phyloP scores from a whole-genome alignment of 1,284 basidiomycete species.

The Phaffia rhodozyma region DNA sequence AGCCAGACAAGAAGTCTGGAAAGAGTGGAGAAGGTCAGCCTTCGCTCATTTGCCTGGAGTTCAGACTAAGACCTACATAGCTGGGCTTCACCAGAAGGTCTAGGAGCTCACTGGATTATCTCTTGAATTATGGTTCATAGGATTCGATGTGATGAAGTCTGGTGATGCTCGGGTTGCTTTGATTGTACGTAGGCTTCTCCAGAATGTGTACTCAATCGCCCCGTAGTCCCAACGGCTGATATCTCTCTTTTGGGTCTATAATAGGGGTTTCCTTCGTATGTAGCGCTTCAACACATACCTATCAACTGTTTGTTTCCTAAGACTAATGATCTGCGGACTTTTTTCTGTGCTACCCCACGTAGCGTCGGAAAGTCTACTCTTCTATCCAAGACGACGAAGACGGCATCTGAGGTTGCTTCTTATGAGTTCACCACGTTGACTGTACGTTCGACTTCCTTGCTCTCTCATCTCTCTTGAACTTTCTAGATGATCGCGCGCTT shows the following conservation, averaged over 20 bases:
- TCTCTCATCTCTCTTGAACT: not conserved
- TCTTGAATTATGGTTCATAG: not conserved
- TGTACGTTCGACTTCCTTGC: slow-evolving; percentile 36
- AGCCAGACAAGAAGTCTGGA: slow-evolving; percentile 68
- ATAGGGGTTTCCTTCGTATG: not conserved
- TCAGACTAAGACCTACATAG: not conserved
- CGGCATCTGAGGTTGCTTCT: slow-evolving; percentile 73
- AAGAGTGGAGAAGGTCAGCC: slow-evolving; percentile 53
- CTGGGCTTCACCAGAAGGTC: slow-evolving; percentile 19
- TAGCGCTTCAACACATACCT: not conserved
- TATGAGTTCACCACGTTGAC: slow-evolving; percentile 95
- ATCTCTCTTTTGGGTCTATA: slow-evolving; percentile 6
- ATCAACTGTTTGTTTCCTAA: not conserved
- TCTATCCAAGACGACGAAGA: slow-evolving; percentile 82
- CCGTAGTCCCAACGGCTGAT: not conserved
- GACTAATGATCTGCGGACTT: not conserved
- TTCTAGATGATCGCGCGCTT: slow-evolving; percentile 8
- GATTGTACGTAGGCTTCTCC: slow-evolving; percentile 43
- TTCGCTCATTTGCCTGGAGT: too few species aligned
- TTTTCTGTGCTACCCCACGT: not conserved
- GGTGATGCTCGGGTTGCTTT: slow-evolving; percentile 86
- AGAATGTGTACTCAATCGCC: not conserved
- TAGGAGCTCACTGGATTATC: too few species aligned
- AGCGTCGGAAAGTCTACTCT: slow-evolving; percentile 85
- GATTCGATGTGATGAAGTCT: slow-evolving; percentile 88